Percentiles rank a stretch among this genome's conserved stretches.
phyloP scores from a whole-genome alignment of 768 basidiomycete genomes.

The Termitomyces sp. region DNA sequence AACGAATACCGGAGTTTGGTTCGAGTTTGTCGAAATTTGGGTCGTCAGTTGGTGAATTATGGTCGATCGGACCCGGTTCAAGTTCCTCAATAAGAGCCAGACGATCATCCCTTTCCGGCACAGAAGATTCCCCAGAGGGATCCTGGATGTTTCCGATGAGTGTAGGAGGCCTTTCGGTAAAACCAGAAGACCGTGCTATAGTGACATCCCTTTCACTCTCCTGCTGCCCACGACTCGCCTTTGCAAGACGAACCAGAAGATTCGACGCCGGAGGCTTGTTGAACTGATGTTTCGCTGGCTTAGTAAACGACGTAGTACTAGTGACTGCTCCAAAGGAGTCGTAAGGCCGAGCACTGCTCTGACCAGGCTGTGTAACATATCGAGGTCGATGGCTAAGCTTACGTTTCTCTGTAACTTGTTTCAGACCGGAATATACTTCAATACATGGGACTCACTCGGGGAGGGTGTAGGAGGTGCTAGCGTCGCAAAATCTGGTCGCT shows the following conservation, averaged over 20 bases:
- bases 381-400: constrained; percentile 28
- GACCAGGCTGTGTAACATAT: background rate
- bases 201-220: constrained; percentile 7
- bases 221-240: constrained; percentile 20
- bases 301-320: background rate
- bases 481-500: constrained; percentile 30
- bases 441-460: constrained; percentile 41
- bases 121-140: background rate
- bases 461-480: constrained; percentile 61
- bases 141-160: background rate
- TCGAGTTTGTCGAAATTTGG: constrained; percentile 75
- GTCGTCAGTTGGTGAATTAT: constrained; percentile 65
- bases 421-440: constrained; percentile 1
- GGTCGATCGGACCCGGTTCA: constrained; percentile 70
- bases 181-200: constrained; percentile 24
- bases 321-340: constrained; percentile 2
- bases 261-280: constrained; percentile 44
- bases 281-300: constrained; percentile 7
- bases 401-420: constrained; percentile 27
- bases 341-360: background rate
- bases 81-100: constrained; percentile 75
- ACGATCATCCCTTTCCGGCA: constrained; percentile 45
- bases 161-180: constrained; percentile 29
- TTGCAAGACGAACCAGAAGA: constrained; percentile 45
- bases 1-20: constrained; percentile 84